phyloP scores from a whole-genome alignment of 2,329 filamentous ascomycete species.

The Colletotrichum theobromicola region DNA sequence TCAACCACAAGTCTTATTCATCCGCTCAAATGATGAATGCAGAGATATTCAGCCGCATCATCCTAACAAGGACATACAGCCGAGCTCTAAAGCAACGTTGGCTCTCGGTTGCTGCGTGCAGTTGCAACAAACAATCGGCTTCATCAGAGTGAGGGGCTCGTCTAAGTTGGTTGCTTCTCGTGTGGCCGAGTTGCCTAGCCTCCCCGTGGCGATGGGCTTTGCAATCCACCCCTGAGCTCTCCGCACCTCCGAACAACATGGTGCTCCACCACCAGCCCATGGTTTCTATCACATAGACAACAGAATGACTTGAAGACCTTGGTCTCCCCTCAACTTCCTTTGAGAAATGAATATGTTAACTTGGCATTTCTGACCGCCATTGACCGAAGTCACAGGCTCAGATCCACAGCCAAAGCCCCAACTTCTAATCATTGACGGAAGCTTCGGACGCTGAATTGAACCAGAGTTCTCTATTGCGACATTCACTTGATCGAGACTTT shows the following conservation, averaged over 20 bases:
- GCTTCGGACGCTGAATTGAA: neutral
- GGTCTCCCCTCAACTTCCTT: neutral
- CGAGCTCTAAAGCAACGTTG: neutral
- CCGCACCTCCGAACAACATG: neutral
- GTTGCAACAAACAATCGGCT: neutral
- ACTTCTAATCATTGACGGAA: neutral
- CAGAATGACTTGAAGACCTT: neutral
- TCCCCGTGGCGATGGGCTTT: neutral
- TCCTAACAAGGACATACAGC: neutral
- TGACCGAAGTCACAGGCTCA: neutral
- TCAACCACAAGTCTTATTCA: neutral
- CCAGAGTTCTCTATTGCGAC: neutral
- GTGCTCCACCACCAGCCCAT: neutral
- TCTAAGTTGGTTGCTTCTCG: neutral
- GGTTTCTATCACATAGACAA: neutral
- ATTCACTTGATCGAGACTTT: neutral
- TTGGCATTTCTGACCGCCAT: neutral
- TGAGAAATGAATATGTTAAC: neutral
- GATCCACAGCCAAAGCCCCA: neutral
- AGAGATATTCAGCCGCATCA: neutral
- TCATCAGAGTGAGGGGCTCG: neutral
- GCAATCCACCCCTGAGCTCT: neutral
- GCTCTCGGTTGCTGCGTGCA: neutral
- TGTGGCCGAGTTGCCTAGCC: neutral
- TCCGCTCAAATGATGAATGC: neutral